Evolutionary conservation across 177 flowering plant genomes (phyloP).

Genomic region (Vitis hybrid): DNA sequence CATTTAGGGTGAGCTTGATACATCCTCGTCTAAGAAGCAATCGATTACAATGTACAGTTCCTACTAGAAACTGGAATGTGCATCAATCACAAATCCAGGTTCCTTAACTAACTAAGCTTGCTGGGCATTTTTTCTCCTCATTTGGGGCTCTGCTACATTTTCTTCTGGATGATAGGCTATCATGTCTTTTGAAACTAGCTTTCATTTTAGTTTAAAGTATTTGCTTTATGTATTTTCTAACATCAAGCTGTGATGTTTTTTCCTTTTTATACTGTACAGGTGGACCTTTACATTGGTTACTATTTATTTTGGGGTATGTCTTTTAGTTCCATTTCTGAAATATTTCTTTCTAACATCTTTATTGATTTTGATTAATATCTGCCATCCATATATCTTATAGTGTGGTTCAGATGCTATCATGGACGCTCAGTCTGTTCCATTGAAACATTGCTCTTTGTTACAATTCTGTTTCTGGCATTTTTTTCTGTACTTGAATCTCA

Average conservation of each 20-base stretch:
- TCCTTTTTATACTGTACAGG: slow-evolving; percentile 23
- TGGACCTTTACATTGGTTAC: slow-evolving; percentile 43
- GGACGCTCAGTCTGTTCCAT: too few relatives aligned
- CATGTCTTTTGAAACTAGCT: background rate
- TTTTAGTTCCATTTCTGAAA: background rate
- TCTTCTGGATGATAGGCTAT: background rate
- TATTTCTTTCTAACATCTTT: background rate
- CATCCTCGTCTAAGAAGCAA: background rate
- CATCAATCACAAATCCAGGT: too few relatives aligned
- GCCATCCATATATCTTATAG: background rate
- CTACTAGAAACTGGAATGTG: too few relatives aligned
- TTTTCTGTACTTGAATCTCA: background rate
- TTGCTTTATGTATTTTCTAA: background rate
- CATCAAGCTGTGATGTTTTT: slow-evolving; percentile 4
- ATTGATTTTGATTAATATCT: background rate
- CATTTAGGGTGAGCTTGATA: background rate
- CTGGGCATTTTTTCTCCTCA: too few relatives aligned
- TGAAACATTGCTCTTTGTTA: too few relatives aligned
- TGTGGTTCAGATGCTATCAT: background rate
- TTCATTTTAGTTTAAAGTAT: background rate
- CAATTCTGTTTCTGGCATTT: too few relatives aligned
- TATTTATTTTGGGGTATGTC: slow-evolving; percentile 42
- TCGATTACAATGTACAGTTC: too few relatives aligned
- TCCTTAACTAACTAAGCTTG: background rate
- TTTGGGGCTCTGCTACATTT: background rate